These are phyloP conservation scores for Trichoderma sp. DNA, from an alignment of 2,329 filamentous ascomycete species.

Conservation along the genomic window DNA sequence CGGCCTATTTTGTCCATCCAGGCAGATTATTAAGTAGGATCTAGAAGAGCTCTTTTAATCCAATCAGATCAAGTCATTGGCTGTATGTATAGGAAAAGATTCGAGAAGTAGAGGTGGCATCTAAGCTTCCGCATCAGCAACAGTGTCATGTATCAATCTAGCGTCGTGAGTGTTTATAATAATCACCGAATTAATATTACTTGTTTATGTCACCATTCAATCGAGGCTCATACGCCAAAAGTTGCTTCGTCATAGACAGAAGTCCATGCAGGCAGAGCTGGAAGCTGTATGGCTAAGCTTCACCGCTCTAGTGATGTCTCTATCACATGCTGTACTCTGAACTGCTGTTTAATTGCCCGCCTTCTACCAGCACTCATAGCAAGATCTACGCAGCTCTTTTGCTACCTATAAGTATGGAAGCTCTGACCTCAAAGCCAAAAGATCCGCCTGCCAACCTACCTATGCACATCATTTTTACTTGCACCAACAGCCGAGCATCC, in stretches of 20 bases:
- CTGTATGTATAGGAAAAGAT: background rate
- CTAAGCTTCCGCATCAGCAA: background rate
- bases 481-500: background rate
- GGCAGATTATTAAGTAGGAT: background rate
- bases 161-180: background rate
- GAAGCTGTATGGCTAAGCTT: background rate
- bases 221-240: background rate
- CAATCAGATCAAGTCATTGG: background rate
- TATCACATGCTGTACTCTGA: background rate
- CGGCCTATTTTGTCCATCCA: background rate
- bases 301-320: background rate
- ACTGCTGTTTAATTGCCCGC: background rate
- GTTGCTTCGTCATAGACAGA: background rate
- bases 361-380: background rate
- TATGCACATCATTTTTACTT: background rate
- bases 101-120: background rate
- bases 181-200: background rate
- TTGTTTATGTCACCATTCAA: background rate
- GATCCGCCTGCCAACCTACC: background rate
- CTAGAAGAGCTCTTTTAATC: background rate
- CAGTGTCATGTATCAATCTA: background rate
- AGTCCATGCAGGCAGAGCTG: background rate
- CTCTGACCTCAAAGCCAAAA: background rate
- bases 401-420: background rate
- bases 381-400: background rate